Conservation (phyloP, 2,329 filamentous ascomycete species). For the Ceratocystis cacaofunesta region DNA sequence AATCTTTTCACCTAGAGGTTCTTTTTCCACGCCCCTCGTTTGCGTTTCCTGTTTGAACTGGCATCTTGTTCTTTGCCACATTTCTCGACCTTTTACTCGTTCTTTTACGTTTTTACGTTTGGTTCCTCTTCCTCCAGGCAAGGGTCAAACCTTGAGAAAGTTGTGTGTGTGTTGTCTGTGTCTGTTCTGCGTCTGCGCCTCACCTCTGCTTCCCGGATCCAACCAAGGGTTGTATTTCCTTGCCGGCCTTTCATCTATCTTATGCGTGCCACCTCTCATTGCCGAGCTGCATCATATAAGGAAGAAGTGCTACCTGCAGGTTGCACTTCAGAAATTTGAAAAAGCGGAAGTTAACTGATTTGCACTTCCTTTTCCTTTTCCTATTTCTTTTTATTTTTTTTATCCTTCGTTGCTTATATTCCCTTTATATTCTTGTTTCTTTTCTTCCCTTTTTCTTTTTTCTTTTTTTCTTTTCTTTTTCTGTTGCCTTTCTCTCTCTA, state of each 20-base stretch:
- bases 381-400: neutral
- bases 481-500: neutral
- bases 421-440: neutral
- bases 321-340: neutral
- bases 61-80: neutral
- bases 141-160: conserved; percentile 5
- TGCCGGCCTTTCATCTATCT: neutral
- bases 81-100: conserved; percentile 1
- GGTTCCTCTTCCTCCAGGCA: neutral
- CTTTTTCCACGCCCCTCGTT: neutral
- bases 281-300: conserved; percentile 5
- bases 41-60: neutral
- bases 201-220: neutral
- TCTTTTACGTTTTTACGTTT: neutral
- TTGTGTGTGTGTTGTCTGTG: neutral
- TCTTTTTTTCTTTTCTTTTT: neutral
- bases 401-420: neutral
- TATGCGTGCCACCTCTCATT: neutral
- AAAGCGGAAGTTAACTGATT: neutral
- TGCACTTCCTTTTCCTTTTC: neutral
- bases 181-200: conserved; percentile 1
- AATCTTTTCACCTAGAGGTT: neutral
- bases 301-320: neutral
- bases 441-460: neutral
- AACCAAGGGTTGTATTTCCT: neutral